These are phyloP conservation scores for Taxawa tesnikishii DNA, from an alignment of 2,329 filamentous ascomycete species.

Conservation along the genomic window DNA sequence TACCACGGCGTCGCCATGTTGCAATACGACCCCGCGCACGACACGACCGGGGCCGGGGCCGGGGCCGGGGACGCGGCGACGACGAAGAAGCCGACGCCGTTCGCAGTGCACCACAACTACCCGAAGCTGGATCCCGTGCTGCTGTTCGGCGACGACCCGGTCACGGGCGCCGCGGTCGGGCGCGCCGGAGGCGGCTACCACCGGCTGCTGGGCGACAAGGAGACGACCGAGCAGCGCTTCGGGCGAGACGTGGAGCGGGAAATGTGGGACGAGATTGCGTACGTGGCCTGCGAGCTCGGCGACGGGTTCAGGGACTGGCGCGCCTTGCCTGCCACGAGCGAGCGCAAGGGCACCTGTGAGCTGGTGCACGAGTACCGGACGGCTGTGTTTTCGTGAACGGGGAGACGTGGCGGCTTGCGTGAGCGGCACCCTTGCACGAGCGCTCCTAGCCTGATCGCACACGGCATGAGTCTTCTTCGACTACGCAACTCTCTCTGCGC, in stretches of 20 bases:
- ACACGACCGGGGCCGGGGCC: conserved; percentile 1
- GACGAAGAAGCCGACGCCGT: conserved; percentile 8
- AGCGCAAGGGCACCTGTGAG: conserved; percentile 2
- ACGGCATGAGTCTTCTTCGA: too few species aligned
- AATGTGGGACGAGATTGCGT: conserved; percentile 13
- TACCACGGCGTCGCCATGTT: conserved; percentile 10
- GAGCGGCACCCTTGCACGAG: too few species aligned
- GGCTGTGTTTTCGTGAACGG: conserved; percentile 1
- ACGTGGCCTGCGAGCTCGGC: conserved; percentile 12
- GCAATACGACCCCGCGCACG: conserved; percentile 10
- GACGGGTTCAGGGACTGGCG: conserved; percentile 11
- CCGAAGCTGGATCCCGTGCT: conserved; percentile 19
- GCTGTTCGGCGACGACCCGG: conserved; percentile 12
- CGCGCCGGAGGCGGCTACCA: conserved; percentile 7
- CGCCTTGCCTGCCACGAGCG: background rate
- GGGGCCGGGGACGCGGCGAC: conserved; percentile 3
- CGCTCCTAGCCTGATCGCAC: too few species aligned
- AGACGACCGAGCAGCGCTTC: conserved; percentile 12
- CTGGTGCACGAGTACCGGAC: conserved; percentile 1
- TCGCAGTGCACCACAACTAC: conserved; percentile 16
- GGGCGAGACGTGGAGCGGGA: conserved; percentile 14
- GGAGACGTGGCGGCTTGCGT: too few species aligned
- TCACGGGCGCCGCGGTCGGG: conserved; percentile 6
- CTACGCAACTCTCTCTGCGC: too few species aligned
- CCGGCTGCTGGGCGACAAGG: conserved; percentile 12